Base-by-base conservation (phyloP, 805 yeast species). In the Ogataea populi-albae region DNA sequence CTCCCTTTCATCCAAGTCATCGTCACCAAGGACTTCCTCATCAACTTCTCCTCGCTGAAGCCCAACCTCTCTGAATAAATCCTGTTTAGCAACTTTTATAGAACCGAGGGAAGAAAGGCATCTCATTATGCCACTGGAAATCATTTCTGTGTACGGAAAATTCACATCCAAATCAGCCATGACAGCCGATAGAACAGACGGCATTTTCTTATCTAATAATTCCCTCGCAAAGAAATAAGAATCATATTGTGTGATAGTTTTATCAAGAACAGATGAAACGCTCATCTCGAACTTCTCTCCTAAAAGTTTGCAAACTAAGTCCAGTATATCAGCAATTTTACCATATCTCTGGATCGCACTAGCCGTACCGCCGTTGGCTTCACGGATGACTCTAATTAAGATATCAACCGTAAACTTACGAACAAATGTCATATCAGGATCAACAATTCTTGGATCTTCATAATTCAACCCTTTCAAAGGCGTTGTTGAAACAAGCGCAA, bases 331-430 rank as follows among this genome's bases (percentile, higher is more conserved):
- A 17, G 70, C 61, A 5, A 82, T 55, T 47, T 76, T 76, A 3
- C 77, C 67, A 46, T 81, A 80, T n/a, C 74, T 60, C 1, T 55
- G 47, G n/a, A 64, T 59, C 11, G 76, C 64, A 3, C 61, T 43
- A 2, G 61, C 60, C 1, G 54, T 43, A 2, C 71, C 60, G 0
- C 50, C 33, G 12, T 60, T 58, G 0, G 77, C 62, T 3, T 80
- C 87, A 34, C 70, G 76, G 29, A 86, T 52, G 0, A 78, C 77
- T 44, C 78, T 83, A 23, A 75, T 66, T 4, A 86, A 58, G 0
- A 79, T 69, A 44, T 88, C 96, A 16, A 79, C 72, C 1, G 86
- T 74, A 53, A 82, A 84, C 49, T 77, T 81, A 38, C 96, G 65
- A 19, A 87, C 78, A 50, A 81, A 79, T 0, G 77, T 67, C 73